Evolutionary conservation across 352 stramenopile species (phyloP).

Genomic region (Pythium dissotocum): DNA sequence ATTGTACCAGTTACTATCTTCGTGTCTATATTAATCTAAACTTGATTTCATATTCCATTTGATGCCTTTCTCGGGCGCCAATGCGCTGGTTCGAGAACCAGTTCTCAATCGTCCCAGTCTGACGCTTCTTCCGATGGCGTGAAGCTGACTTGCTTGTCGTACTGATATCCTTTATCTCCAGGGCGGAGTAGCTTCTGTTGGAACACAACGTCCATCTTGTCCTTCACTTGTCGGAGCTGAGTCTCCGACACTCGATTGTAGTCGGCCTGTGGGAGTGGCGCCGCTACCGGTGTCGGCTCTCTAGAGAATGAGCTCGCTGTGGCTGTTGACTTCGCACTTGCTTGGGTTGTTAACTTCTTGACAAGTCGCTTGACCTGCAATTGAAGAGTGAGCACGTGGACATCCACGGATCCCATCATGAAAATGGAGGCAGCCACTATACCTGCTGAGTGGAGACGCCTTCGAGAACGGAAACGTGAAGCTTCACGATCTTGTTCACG

Average conservation of each 20-base stretch:
- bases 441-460: slow-evolving; percentile 47
- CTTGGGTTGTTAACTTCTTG: slow-evolving; percentile 30
- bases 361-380: slow-evolving; percentile 53
- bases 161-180: slow-evolving; percentile 54
- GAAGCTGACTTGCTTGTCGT: slow-evolving; percentile 73
- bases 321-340: slow-evolving; percentile 6
- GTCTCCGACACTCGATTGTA: slow-evolving; percentile 79
- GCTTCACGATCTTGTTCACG: slow-evolving; percentile 39
- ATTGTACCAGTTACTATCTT: slow-evolving; percentile 29
- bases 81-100: too few relatives aligned
- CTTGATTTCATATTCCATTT: slow-evolving; percentile 4
- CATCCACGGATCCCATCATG: too few relatives aligned
- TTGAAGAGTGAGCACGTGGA: neutral
- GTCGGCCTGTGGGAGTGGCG: slow-evolving; percentile 55
- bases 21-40: slow-evolving; percentile 30
- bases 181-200: slow-evolving; percentile 59
- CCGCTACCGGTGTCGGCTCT: neutral
- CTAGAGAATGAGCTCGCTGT: neutral
- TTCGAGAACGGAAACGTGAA: slow-evolving; percentile 44
- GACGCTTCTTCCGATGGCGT: slow-evolving; percentile 42
- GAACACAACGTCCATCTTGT: slow-evolving; percentile 74
- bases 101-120: slow-evolving; percentile 57
- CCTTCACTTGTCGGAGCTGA: slow-evolving; percentile 69
- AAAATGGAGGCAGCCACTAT: neutral
- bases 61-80: neutral